Evolutionary conservation across 192 early-diverging fungal genomes (phyloP), one percentile per base, ranked within the genome.

Genomic region (Mycoemilia scoparia): DNA sequence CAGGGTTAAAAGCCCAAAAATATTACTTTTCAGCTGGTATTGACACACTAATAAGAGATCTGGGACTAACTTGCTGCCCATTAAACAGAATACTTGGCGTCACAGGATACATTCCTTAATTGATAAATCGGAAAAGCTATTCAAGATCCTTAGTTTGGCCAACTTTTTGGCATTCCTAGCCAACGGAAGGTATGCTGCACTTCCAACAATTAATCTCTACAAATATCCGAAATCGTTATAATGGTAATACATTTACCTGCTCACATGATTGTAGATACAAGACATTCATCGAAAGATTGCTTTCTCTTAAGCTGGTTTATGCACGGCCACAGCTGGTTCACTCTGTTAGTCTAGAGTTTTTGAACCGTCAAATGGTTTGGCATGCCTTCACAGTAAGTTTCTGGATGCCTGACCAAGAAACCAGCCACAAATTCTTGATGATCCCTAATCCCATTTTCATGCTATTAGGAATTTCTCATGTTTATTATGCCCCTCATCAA

Each of bases 331-430:
- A 79, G 31, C 55, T 79, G 34, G 52, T 71, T 21, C 67, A 84
- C 27, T 70, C 74, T 39, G 77, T 91, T 20, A 85, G 76, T 48
- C 87, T 84, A 46, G 89, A 95, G 47, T 91, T 84, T 45, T 66
- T 95, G 47, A 95, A 91, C 48, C 70, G 87, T 10, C 84, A 95
- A 60, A 66, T 91, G 41, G 84, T 89, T 18, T 95, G 83, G 84
- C 77, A 87, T 16, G 81, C 82, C 29, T 87, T 89, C 39, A 84
- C 84, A 17, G 79, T 79, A 74, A n/a, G n/a, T n/a, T n/a, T n/a
- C n/a, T n/a, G n/a, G 36, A 65, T 47, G 29, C 22, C 27, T 17
- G 31, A 12, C 9, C 49, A 15, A 9, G 6, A 12, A 44, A 45
- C 29, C 9, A 23, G 30, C 30, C 15, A 23, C 36, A 12, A 15